Evolutionary conservation across 257 asterid genomes (phyloP), one percentile per base, ranked within the genome.

Genomic region (Prunella vulgaris): DNA sequence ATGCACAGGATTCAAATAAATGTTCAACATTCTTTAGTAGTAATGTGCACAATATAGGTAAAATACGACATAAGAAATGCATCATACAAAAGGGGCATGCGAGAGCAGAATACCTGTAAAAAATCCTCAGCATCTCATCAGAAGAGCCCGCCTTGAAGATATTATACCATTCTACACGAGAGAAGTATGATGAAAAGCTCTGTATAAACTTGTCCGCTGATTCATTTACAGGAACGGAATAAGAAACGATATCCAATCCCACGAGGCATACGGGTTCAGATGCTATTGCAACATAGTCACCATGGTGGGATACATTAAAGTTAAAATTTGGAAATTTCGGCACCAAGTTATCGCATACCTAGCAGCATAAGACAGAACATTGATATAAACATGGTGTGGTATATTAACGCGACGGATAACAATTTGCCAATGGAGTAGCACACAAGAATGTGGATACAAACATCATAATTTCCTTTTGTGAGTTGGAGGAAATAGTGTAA

Each of bases 261-360:
- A 88, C 95, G 27, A 90, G 85, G 78, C 92, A 93, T 62, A 90
- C 28, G 49, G 97, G 97, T 80, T 93, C 99, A 57, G 95, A 93
- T 79, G 99, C 97, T 81, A 93, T 87, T 25, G 86, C 96, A 33
- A 90, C 99, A 70, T 84, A 90, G 76, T 93, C 90, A 66, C 96
- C 99, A 51, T 90, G 95, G 80, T 93, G 97, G 40, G 99, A 93
- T 38, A 83, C 89, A 76, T 83, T 93, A 64, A 88, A 93, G 78
- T 90, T 93, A 20, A 93, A 87, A 78, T 88, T 93, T 13, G 88
- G 93, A 65, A 90, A 76, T 64, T 66, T 70, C 51, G 49, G 3
- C 75, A 72, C 74, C 75, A 18, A 20, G 49, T 59, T 57, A 72
- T 82, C 90, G 28, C 66, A 68, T 59, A 80, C 94, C 97, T 90